Conservation (phyloP, 768 basidiomycete genomes). For the Solioccasus polychromus region DNA sequence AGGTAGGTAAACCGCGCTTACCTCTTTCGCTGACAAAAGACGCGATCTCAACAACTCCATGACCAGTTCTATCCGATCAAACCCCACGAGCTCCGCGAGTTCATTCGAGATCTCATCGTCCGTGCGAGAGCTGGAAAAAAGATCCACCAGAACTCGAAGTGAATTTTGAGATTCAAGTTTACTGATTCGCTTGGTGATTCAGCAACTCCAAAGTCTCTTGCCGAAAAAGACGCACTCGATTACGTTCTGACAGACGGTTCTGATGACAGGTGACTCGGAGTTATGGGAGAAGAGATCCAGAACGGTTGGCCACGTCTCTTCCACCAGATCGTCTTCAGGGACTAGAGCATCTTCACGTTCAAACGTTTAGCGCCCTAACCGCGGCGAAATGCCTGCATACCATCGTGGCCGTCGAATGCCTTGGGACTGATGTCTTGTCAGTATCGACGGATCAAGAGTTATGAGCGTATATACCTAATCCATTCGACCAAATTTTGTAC, state of each 20-base stretch:
- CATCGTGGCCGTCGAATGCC: slow-evolving; percentile 6
- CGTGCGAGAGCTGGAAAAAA: slow-evolving; percentile 48
- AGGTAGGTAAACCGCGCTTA: slow-evolving; percentile 25
- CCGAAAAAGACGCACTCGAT: slow-evolving; percentile 13
- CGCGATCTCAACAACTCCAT: slow-evolving; percentile 67
- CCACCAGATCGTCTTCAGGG: slow-evolving; percentile 8
- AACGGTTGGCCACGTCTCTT: slow-evolving; percentile 30
- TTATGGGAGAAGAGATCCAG: slow-evolving; percentile 29
- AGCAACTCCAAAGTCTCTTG: not conserved
- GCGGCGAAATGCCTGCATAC: slow-evolving; percentile 8
- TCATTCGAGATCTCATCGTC: slow-evolving; percentile 77
- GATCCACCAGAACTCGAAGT: slow-evolving; percentile 24
- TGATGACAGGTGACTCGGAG: not conserved
- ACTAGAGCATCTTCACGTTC: slow-evolving; percentile 16
- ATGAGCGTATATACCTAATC: slow-evolving; percentile 19
- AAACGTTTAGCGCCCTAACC: slow-evolving; percentile 3
- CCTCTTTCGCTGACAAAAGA: slow-evolving; percentile 44
- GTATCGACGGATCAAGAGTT: slow-evolving; percentile 7
- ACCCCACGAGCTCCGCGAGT: slow-evolving; percentile 78
- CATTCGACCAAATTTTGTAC: slow-evolving; percentile 18
- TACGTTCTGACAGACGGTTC: slow-evolving; percentile 9
- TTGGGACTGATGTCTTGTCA: slow-evolving; percentile 19
- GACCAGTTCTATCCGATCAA: slow-evolving; percentile 78
- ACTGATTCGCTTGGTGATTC: slow-evolving; percentile 13
- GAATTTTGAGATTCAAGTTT: slow-evolving; percentile 6